A percentile compares a stretch with the other conserved stretches of the same genome.
phyloP scores from a whole-genome alignment of 164 flowering plant genomes.

The Nymphaea thermarum region DNA sequence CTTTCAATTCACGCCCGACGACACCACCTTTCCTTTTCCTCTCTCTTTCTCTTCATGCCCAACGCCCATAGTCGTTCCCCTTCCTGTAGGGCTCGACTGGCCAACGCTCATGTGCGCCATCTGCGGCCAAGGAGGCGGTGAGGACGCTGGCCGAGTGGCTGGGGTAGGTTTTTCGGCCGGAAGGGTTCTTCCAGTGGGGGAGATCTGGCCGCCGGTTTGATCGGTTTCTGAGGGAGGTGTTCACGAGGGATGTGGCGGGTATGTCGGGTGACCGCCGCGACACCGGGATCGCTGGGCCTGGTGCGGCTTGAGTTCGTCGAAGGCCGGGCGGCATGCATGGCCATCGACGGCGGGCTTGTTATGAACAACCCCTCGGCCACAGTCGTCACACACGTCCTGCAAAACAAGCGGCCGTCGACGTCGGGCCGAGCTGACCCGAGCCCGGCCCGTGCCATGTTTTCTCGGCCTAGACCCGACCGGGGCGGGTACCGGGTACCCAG shows the following conservation, averaged over 20 bases:
- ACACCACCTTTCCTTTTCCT: no score
- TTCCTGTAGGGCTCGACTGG: no score
- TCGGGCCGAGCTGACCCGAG: no score
- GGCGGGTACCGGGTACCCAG: no score
- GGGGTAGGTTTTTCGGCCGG: constrained; percentile 9
- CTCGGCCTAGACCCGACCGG: no score
- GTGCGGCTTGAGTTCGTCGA: constrained; percentile 48
- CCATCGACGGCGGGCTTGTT: constrained; percentile 86
- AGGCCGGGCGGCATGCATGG: constrained; percentile 62
- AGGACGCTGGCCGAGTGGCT: constrained; percentile 13
- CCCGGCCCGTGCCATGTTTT: no score
- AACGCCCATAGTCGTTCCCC: no score
- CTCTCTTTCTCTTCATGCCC: no score
- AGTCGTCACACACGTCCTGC: constrained; percentile 82
- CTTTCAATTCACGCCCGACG: no score
- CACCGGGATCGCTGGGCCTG: constrained; percentile 46
- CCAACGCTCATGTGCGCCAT: neutral
- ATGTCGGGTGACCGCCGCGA: constrained; percentile 37
- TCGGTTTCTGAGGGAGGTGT: constrained; percentile 16
- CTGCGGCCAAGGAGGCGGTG: constrained; percentile 25
- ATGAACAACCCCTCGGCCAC: constrained; percentile 96
- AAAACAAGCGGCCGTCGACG: constrained; percentile 75
- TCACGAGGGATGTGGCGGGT: constrained; percentile 26
- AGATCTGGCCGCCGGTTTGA: constrained; percentile 14
- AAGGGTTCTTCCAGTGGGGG: constrained; percentile 15